Percentiles rank a stretch among this genome's conserved stretches.
phyloP scores from a whole-genome alignment of 2,329 filamentous ascomycete genomes.

The Camptophora hylomeconis region DNA sequence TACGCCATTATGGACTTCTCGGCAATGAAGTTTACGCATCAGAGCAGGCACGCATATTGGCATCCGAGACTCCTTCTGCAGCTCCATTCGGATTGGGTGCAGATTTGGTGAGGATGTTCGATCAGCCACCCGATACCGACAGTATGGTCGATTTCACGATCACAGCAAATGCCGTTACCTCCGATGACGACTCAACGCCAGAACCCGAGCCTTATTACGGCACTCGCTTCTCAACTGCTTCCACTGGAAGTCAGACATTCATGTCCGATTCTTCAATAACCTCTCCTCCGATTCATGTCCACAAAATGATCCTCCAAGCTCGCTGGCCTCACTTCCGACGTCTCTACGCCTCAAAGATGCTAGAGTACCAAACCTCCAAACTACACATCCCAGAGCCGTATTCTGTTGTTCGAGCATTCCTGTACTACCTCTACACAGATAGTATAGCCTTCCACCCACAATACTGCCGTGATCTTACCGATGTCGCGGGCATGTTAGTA shows the following conservation, averaged over 20 bases:
- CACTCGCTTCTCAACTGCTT: slow-evolving; percentile 12
- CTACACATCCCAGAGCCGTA: slow-evolving; percentile 98
- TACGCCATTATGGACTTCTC: slow-evolving; percentile 80
- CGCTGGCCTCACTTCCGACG: slow-evolving; percentile 95
- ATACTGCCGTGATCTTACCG: slow-evolving; percentile 51
- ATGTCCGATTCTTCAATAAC: slow-evolving; percentile 30
- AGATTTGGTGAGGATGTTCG: slow-evolving; percentile 77
- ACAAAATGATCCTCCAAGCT: slow-evolving; percentile 84
- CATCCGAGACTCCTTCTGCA: slow-evolving; percentile 41
- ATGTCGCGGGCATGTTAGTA: slow-evolving; percentile 86
- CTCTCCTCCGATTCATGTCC: slow-evolving; percentile 80
- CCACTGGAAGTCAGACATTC: slow-evolving; percentile 10
- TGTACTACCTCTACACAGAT: slow-evolving; percentile 95
- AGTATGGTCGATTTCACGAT: slow-evolving; percentile 85
- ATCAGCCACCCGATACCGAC: slow-evolving; percentile 68
- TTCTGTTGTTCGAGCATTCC: slow-evolving; percentile 80
- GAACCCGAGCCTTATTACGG: slow-evolving; percentile 40
- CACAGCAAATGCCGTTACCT: slow-evolving; percentile 61
- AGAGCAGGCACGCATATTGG: slow-evolving; percentile 32
- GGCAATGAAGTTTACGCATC: slow-evolving; percentile 56
- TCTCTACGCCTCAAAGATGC: slow-evolving; percentile 87
- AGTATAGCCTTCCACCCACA: slow-evolving; percentile 57
- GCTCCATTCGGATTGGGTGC: slow-evolving; percentile 54
- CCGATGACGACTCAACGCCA: slow-evolving; percentile 45
- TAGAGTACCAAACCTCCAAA: slow-evolving; percentile 89